A percentile compares a stretch with the other conserved stretches of the same genome.
phyloP scores from a whole-genome alignment of 2,329 filamentous ascomycete species.

The Trichocomaceae sp. region DNA sequence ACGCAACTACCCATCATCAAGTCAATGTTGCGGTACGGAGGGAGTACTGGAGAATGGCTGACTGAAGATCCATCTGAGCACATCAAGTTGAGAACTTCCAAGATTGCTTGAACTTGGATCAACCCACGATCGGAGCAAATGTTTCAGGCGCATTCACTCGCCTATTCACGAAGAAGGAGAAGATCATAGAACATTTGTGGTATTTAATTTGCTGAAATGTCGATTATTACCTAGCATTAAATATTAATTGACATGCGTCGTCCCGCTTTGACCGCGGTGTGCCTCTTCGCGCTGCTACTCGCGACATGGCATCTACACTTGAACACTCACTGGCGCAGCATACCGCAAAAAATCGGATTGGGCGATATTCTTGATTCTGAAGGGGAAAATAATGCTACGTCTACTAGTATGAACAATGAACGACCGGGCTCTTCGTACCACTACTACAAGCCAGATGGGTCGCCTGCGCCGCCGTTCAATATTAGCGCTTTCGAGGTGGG shows the following conservation, averaged over 20 bases:
- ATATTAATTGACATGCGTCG: neutral
- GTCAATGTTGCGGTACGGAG: too few relatives aligned
- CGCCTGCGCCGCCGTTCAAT: slow-evolving; percentile 13
- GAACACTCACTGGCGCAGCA: slow-evolving; percentile 26
- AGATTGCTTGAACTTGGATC: too few relatives aligned
- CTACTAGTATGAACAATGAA: neutral
- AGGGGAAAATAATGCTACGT: neutral
- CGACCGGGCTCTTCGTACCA: neutral
- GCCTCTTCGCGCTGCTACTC: slow-evolving; percentile 25
- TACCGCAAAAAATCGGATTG: slow-evolving; percentile 33
- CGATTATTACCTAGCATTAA: too few relatives aligned
- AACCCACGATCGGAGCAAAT: too few relatives aligned
- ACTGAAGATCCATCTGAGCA: too few relatives aligned
- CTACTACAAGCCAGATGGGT: slow-evolving; percentile 7
- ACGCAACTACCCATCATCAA: too few relatives aligned
- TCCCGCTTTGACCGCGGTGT: slow-evolving; percentile 25
- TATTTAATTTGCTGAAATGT: too few relatives aligned
- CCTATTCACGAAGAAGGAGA: too few relatives aligned
- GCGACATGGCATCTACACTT: slow-evolving; percentile 23
- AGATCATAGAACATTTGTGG: too few relatives aligned
- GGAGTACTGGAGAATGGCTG: too few relatives aligned
- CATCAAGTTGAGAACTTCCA: too few relatives aligned
- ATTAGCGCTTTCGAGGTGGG: slow-evolving; percentile 27
- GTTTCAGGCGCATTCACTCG: too few relatives aligned
- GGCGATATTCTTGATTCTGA: slow-evolving; percentile 23